Conservation (phyloP, 2,329 filamentous ascomycete species). For the Alternaria longipes region DNA sequence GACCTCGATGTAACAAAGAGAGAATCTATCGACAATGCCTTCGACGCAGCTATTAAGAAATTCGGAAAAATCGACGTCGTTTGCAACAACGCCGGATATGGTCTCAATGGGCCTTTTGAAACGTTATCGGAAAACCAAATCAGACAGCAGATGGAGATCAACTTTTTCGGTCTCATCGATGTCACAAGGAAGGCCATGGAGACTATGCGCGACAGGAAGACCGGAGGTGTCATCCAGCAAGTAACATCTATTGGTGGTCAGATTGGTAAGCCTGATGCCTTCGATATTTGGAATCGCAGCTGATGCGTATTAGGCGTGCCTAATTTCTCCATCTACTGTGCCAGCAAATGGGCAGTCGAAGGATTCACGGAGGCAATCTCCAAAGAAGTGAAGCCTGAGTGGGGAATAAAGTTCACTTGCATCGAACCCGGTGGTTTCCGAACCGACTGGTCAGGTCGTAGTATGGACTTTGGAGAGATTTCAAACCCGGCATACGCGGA, state of each 20-base stretch:
- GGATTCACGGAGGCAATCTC: constrained; percentile 58
- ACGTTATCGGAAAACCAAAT: constrained; percentile 60
- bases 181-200: constrained; percentile 60
- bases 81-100: constrained; percentile 70
- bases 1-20: constrained; percentile 64
- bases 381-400: constrained; percentile 57
- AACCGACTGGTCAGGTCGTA: constrained; percentile 58
- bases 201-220: constrained; percentile 57
- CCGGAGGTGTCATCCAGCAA: constrained; percentile 65
- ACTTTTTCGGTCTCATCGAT: constrained; percentile 66
- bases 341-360: constrained; percentile 59
- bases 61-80: constrained; percentile 68
- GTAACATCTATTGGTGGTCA: constrained; percentile 64
- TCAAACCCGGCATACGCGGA: constrained; percentile 60
- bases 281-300: not conserved
- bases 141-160: constrained; percentile 65
- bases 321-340: constrained; percentile 53
- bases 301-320: constrained; percentile 40
- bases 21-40: constrained; percentile 57
- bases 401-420: constrained; percentile 57
- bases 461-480: constrained; percentile 58
- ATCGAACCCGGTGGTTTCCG: constrained; percentile 59
- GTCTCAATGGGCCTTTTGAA: constrained; percentile 64
- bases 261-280: constrained; percentile 39
- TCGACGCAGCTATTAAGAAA: constrained; percentile 56